Percentiles rank a stretch among this genome's conserved stretches.
Conservation (phyloP, 2,329 filamentous ascomycete species). For the Tolypocladium amazonense region DNA sequence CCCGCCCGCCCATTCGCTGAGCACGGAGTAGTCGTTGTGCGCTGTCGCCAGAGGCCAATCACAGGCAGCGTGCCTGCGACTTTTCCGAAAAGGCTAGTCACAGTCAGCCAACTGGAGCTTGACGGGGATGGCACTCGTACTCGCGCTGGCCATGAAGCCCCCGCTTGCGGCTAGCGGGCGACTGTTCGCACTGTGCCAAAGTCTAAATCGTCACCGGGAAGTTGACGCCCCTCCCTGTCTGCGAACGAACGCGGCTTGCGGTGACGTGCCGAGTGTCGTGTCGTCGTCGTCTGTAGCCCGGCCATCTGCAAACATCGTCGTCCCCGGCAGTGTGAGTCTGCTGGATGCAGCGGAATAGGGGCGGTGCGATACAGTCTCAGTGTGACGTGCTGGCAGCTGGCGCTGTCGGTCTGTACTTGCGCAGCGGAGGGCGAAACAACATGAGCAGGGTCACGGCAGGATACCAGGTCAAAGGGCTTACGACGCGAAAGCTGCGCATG, state of each 20-base stretch:
- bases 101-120: not conserved
- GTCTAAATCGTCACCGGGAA: not conserved
- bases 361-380: not conserved
- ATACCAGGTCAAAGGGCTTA: too few species aligned
- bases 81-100: not conserved
- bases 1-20: not conserved
- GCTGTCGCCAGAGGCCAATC: not conserved
- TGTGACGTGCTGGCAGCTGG: not conserved
- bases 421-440: too few species aligned
- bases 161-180: not conserved
- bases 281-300: not conserved
- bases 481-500: too few species aligned
- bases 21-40: not conserved
- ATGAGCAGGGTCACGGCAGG: too few species aligned
- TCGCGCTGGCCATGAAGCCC: not conserved
- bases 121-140: not conserved
- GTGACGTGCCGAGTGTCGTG: too few species aligned
- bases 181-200: not conserved
- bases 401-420: not conserved
- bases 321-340: not conserved
- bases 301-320: not conserved
- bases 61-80: not conserved
- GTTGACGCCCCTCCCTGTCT: not conserved
- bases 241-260: not conserved
- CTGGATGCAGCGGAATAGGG: not conserved